These are phyloP conservation scores for Tuber umbilicatum DNA, from an alignment of 495 filamentous ascomycete species.

Conservation along the genomic window DNA sequence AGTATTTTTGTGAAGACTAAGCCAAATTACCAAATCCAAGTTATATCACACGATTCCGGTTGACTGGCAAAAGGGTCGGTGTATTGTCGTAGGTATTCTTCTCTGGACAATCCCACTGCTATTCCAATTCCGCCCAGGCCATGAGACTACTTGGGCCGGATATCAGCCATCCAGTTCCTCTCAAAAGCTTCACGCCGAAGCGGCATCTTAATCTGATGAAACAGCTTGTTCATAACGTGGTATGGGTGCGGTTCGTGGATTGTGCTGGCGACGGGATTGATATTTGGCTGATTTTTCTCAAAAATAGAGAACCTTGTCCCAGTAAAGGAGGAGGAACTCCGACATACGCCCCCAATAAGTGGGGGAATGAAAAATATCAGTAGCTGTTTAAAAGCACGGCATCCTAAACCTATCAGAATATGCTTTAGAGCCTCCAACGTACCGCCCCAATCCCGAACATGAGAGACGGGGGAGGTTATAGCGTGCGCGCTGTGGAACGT, in stretches of 20 bases:
- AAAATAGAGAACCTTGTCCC: constrained; percentile 85
- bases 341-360: no score
- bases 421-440: constrained; percentile 90
- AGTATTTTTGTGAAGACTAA: no score
- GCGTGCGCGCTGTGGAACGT: constrained; percentile 97
- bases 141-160: constrained; percentile 48
- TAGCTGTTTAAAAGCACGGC: constrained; percentile 89
- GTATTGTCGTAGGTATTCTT: not conserved
- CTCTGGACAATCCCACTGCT: not conserved
- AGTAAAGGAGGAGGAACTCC: no score
- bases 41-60: no score
- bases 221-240: constrained; percentile 99
- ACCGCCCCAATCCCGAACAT: constrained; percentile 45
- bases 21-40: no score
- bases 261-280: constrained; percentile 69
- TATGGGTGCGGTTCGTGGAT: constrained; percentile 94
- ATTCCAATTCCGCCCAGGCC: constrained; percentile 44
- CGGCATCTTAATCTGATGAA: constrained; percentile 96
- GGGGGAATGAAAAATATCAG: constrained; percentile 46
- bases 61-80: no score
- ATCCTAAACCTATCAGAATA: constrained; percentile 82
- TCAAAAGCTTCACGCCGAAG: constrained; percentile 92
- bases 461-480: constrained; percentile 74
- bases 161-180: constrained; percentile 65
- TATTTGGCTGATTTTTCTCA: constrained; percentile 81